Percentiles rank a stretch among this genome's conserved stretches.
Conservation (phyloP, 345 rosid genomes). For the Hibiscus syriacus region DNA sequence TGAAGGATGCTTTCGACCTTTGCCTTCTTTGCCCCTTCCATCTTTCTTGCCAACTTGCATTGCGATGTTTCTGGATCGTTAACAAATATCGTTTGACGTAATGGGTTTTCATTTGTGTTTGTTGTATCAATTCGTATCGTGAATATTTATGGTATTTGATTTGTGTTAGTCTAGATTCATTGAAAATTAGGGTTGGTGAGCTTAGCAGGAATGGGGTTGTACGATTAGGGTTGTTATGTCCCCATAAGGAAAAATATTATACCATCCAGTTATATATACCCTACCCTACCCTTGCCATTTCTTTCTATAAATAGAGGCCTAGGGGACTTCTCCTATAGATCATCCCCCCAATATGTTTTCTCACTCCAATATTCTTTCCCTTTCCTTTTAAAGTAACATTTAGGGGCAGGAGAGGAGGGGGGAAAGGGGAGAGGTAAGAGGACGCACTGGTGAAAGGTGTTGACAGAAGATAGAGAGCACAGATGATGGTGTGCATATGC, state of each 20-base stretch:
- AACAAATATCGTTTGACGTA: no score
- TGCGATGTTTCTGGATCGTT: no score
- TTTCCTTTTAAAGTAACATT: background rate
- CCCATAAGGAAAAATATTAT: background rate
- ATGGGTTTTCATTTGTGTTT: no score
- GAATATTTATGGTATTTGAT: no score
- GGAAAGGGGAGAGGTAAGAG: constrained; percentile 2
- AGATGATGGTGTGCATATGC: constrained; percentile 57
- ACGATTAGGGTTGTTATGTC: background rate
- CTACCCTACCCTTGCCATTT: no score
- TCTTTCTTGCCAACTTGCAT: background rate
- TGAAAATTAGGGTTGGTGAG: background rate
- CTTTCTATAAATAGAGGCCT: background rate
- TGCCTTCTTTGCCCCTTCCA: background rate
- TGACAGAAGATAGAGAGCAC: constrained; percentile 99
- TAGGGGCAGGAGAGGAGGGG: no score
- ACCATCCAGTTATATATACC: no score
- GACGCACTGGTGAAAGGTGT: constrained; percentile 29
- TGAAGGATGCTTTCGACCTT: constrained; percentile 20
- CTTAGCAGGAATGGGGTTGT: background rate
- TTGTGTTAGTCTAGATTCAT: no score
- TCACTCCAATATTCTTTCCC: background rate
- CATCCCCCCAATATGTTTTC: background rate
- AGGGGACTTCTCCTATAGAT: background rate
- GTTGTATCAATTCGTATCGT: no score